phyloP scores from a whole-genome alignment of 208 protist species.

The Wallacemonas sp. region DNA sequence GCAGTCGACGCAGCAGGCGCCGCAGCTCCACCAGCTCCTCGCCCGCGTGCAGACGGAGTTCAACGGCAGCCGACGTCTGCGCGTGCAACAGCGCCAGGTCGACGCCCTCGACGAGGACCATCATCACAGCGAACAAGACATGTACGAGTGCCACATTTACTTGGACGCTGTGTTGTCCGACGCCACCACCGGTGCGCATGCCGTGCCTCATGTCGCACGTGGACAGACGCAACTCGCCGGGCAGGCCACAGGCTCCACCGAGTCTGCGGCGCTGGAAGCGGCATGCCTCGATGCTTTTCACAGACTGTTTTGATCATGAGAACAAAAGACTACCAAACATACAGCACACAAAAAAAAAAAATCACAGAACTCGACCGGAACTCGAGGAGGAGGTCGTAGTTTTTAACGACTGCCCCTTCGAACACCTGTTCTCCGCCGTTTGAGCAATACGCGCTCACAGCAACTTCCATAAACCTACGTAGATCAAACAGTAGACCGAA shows the following conservation, averaged over 20 bases:
- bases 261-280: slow-evolving; percentile 53
- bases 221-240: slow-evolving; percentile 72
- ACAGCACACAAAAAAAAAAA: not conserved
- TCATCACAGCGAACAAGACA: not conserved
- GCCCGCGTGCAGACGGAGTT: slow-evolving; percentile 43
- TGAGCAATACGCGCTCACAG: no score
- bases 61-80: slow-evolving; percentile 51
- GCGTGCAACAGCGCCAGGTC: slow-evolving; percentile 51
- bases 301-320: slow-evolving; percentile 33
- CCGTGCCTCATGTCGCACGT: slow-evolving; percentile 35
- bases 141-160: slow-evolving; percentile 73
- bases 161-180: slow-evolving; percentile 31
- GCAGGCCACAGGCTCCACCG: slow-evolving; percentile 44
- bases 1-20: not conserved
- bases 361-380: not conserved
- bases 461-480: no score
- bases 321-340: not conserved
- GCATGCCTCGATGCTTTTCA: slow-evolving; percentile 53
- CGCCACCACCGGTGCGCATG: slow-evolving; percentile 16
- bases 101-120: not conserved
- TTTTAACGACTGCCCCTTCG: no score
- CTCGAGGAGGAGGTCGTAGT: no score
- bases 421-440: no score
- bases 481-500: no score
- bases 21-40: slow-evolving; percentile 31